phyloP scores from a whole-genome alignment of 495 filamentous ascomycete genomes.

The Neurospora sp. region DNA sequence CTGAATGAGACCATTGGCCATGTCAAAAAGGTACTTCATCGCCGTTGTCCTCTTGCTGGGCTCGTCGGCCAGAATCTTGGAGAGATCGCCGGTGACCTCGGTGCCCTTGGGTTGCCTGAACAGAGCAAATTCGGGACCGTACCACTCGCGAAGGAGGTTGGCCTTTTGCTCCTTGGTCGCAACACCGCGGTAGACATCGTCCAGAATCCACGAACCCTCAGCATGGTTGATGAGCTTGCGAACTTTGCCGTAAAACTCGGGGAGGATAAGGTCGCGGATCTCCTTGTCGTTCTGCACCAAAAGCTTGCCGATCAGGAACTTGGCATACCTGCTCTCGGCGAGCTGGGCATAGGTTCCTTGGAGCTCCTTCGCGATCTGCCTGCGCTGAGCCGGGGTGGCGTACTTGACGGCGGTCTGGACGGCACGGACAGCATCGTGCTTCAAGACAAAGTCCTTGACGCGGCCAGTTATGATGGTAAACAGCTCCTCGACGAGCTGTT shows the following conservation, averaged over 20 bases:
- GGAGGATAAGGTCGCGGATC: conserved; percentile 75
- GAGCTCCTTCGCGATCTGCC: conserved; percentile 77
- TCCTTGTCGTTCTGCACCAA: conserved; percentile 80
- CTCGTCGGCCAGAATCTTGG: conserved; percentile 57
- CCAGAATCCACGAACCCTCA: conserved; percentile 92
- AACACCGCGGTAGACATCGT: conserved; percentile 84
- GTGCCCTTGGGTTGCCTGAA: conserved; percentile 51
- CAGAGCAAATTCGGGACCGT: conserved; percentile 84
- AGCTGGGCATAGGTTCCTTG: conserved; percentile 75
- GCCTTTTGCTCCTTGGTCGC: conserved; percentile 74
- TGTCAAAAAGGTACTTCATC: conserved; percentile 70
- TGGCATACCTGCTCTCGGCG: conserved; percentile 89
- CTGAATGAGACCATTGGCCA: conserved; percentile 83
- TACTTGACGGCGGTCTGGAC: conserved; percentile 97
- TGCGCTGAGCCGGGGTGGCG: conserved; percentile 69
- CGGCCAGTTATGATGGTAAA: conserved; percentile 82
- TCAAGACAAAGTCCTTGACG: conserved; percentile 92
- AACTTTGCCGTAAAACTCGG: conserved; percentile 90
- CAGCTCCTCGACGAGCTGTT: conserved; percentile 75
- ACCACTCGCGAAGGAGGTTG: conserved; percentile 86
- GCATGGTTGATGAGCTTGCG: conserved; percentile 89
- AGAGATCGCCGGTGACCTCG: conserved; percentile 46
- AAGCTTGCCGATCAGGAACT: conserved; percentile 91
- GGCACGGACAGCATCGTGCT: conserved; percentile 91
- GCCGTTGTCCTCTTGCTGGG: conserved; percentile 81